A percentile compares a stretch with the other conserved stretches of the same genome.
Conservation (phyloP, 192 early-diverging fungal species). For the Entomortierella chlamydospora region DNA sequence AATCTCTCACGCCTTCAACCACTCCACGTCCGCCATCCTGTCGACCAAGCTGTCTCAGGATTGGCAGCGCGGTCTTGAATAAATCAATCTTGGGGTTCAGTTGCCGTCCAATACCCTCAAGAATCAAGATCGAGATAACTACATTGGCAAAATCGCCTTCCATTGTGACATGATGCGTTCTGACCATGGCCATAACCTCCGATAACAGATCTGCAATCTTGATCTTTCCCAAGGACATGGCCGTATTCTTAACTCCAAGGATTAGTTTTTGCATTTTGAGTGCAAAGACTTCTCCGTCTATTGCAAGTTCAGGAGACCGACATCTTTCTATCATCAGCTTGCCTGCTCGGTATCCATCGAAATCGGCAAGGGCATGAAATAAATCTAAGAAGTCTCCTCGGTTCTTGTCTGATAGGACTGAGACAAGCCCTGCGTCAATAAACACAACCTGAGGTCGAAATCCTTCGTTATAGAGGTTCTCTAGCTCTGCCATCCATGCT, state of each 20-base stretch:
- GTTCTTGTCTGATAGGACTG: conserved; percentile 76
- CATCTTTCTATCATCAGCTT: conserved; percentile 91
- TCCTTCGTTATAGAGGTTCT: conserved; percentile 70
- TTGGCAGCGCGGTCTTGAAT: conserved; percentile 82
- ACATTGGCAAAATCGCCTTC: conserved; percentile 97
- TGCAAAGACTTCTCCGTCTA: conserved; percentile 83
- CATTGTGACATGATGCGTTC: conserved; percentile 91
- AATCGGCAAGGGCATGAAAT: conserved; percentile 87
- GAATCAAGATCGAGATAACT: conserved; percentile 88
- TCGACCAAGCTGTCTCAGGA: conserved; percentile 71
- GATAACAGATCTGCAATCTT: conserved; percentile 85
- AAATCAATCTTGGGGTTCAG: conserved; percentile 94
- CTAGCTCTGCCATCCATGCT: conserved; percentile 58
- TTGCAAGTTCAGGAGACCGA: conserved; percentile 73
- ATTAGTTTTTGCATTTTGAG: conserved; percentile 86
- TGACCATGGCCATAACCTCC: conserved; percentile 86
- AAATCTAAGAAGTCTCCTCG: conserved; percentile 92
- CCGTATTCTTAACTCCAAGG: conserved; percentile 72
- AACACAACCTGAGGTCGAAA: conserved; percentile 84
- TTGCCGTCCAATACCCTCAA: conserved; percentile 94
- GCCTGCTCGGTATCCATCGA: conserved; percentile 87
- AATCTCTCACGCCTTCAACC: conserved; percentile 60
- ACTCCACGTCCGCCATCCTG: conserved; percentile 61
- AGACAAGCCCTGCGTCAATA: conserved; percentile 93
- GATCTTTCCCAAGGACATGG: conserved; percentile 83